phyloP scores from a whole-genome alignment of 176 grass and related monocot genomes.

The Dendrocalamus sinicus region DNA sequence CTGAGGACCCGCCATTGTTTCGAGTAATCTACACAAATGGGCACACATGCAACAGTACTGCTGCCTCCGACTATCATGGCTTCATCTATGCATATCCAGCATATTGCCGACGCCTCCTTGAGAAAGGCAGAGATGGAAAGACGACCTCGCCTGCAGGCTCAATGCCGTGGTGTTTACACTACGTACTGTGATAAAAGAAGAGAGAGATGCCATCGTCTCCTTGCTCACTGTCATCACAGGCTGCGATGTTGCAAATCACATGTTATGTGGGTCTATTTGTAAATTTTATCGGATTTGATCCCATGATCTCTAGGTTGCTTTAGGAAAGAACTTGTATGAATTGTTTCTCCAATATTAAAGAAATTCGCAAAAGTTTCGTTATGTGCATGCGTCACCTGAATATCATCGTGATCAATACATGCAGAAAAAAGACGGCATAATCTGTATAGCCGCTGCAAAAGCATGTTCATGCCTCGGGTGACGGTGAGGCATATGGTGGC shows the following conservation, averaged over 20 bases:
- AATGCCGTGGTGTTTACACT: neutral
- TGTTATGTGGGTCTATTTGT: neutral
- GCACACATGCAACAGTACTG: constrained; percentile 49
- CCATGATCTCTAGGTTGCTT: neutral
- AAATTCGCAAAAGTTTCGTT: neutral
- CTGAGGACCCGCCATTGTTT: constrained; percentile 53
- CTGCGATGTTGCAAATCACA: neutral
- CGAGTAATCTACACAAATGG: constrained; percentile 53
- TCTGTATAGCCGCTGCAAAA: no score
- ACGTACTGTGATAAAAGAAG: constrained; percentile 38
- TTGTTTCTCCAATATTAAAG: neutral
- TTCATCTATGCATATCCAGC: constrained; percentile 40
- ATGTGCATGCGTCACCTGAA: neutral
- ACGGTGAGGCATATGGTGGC: no score
- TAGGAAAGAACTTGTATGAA: neutral
- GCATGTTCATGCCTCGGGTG: no score
- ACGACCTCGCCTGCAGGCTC: constrained; percentile 26
- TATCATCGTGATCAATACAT: neutral
- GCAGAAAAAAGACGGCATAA: no score
- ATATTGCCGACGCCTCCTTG: constrained; percentile 53
- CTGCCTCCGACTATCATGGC: constrained; percentile 29
- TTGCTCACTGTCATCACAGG: constrained; percentile 38
- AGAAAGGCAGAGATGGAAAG: constrained; percentile 32
- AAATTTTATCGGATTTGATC: no score
- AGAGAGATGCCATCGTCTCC: constrained; percentile 46